Percentiles rank a stretch among this genome's conserved stretches.
Evolutionary conservation across 2,329 filamentous ascomycete species (phyloP).

Genomic region (Albophoma yamanashiensis): DNA sequence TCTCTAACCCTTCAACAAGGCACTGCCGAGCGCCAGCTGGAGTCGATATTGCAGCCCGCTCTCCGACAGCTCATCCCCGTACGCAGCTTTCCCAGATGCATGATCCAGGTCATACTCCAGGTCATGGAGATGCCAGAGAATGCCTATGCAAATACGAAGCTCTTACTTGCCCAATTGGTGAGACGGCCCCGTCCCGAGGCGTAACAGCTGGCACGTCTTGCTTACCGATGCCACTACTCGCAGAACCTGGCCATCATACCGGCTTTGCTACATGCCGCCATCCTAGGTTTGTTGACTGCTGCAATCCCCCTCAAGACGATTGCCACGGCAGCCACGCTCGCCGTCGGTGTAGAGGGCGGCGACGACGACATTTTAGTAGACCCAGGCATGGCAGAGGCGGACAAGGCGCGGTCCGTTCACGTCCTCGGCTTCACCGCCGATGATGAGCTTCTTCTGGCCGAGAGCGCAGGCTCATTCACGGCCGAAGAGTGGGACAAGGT

Average conservation of each 20-base stretch:
- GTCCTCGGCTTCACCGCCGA: constrained; percentile 73
- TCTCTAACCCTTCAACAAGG: constrained; percentile 28
- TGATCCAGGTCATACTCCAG: constrained; percentile 77
- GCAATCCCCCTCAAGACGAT: constrained; percentile 70
- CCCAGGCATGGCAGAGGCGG: constrained; percentile 52
- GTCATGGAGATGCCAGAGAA: constrained; percentile 59
- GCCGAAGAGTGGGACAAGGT: constrained; percentile 66
- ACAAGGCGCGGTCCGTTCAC: constrained; percentile 60
- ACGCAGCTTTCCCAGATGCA: constrained; percentile 62
- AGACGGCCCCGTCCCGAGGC: constrained; percentile 12
- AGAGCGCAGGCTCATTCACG: constrained; percentile 74
- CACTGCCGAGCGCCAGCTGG: constrained; percentile 71
- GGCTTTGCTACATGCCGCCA: constrained; percentile 67
- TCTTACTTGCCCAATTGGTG: constrained; percentile 51
- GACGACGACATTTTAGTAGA: constrained; percentile 38
- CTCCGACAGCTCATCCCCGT: constrained; percentile 66
- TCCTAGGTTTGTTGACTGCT: constrained; percentile 71
- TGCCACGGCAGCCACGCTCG: constrained; percentile 54
- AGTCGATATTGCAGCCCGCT: constrained; percentile 62
- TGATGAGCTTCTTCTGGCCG: constrained; percentile 62
- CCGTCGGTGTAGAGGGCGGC: constrained; percentile 35
- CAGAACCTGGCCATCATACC: constrained; percentile 74
- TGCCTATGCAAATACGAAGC: constrained; percentile 49
- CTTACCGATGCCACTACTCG: constrained; percentile 5
- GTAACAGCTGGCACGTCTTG: background rate